These are phyloP conservation scores for Macrolepiota dolichaula DNA, from an alignment of 768 basidiomycete species.

Conservation along the genomic window DNA sequence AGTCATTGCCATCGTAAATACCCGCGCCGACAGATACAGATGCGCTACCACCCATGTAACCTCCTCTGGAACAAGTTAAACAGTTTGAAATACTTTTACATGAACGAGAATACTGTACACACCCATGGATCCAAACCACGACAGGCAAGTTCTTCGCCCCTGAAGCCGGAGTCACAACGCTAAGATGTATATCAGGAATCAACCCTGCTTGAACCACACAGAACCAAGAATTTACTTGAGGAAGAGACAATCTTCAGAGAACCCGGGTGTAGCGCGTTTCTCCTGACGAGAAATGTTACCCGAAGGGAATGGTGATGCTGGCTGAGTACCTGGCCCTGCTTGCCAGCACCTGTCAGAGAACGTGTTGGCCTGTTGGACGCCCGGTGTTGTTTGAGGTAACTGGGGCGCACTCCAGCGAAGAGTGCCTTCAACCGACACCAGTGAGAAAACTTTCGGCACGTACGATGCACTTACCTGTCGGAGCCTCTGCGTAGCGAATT, in stretches of 20 bases:
- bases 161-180: constrained; percentile 33
- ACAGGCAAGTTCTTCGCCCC: constrained; percentile 28
- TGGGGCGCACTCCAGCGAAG: constrained; percentile 11
- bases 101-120: background rate
- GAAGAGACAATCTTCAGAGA: constrained; percentile 38
- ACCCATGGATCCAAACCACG: constrained; percentile 43
- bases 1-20: constrained; percentile 28
- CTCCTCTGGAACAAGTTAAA: constrained; percentile 19
- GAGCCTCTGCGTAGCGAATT: constrained; percentile 48
- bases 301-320: background rate
- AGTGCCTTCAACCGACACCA: background rate
- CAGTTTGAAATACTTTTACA: background rate
- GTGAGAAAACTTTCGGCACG: background rate
- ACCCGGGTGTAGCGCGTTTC: background rate
- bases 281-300: background rate
- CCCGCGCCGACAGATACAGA: constrained; percentile 5
- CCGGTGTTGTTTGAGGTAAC: background rate
- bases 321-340: background rate
- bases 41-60: constrained; percentile 28
- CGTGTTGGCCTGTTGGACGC: constrained; percentile 1
- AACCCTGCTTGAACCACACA: background rate
- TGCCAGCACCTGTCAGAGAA: background rate
- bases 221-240: constrained; percentile 26
- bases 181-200: constrained; percentile 7
- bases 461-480: constrained; percentile 29